A percentile compares a stretch with the other conserved stretches of the same genome.
phyloP scores from a whole-genome alignment of 2,329 filamentous ascomycete genomes.

The Fusarium transvaalense region DNA sequence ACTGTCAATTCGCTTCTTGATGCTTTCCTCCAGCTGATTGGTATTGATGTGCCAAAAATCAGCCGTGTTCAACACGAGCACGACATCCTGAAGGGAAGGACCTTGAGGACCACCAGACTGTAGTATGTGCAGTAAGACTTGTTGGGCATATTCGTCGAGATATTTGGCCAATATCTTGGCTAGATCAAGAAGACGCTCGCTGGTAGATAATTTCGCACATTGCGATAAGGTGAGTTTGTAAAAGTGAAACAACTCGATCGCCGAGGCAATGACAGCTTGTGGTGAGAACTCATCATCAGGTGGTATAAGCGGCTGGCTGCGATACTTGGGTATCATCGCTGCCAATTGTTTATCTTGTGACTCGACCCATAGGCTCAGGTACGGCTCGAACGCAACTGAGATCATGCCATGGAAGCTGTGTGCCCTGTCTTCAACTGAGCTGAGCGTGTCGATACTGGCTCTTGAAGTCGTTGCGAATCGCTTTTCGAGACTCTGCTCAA shows the following conservation, averaged over 20 bases:
- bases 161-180: constrained; percentile 91
- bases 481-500: constrained; percentile 90
- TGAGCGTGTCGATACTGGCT: constrained; percentile 90
- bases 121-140: constrained; percentile 82
- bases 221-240: constrained; percentile 94
- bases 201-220: constrained; percentile 94
- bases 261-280: constrained; percentile 90
- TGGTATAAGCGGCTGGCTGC: constrained; percentile 81
- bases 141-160: constrained; percentile 93
- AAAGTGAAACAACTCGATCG: constrained; percentile 96
- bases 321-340: constrained; percentile 87
- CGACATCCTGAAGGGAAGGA: constrained; percentile 76
- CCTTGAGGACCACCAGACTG: constrained; percentile 67
- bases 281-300: constrained; percentile 92
- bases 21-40: constrained; percentile 92
- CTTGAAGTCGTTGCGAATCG: constrained; percentile 81
- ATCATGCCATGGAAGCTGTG: constrained; percentile 90
- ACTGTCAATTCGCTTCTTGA: constrained; percentile 88
- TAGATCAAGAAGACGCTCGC: constrained; percentile 86
- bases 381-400: constrained; percentile 96
- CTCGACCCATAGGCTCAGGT: constrained; percentile 96
- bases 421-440: constrained; percentile 79
- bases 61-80: constrained; percentile 93
- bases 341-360: constrained; percentile 92
- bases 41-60: constrained; percentile 98